Percentiles rank a stretch among this genome's conserved stretches.
Conservation (phyloP, 1,284 basidiomycete genomes). For the Chalciporus sp. region DNA sequence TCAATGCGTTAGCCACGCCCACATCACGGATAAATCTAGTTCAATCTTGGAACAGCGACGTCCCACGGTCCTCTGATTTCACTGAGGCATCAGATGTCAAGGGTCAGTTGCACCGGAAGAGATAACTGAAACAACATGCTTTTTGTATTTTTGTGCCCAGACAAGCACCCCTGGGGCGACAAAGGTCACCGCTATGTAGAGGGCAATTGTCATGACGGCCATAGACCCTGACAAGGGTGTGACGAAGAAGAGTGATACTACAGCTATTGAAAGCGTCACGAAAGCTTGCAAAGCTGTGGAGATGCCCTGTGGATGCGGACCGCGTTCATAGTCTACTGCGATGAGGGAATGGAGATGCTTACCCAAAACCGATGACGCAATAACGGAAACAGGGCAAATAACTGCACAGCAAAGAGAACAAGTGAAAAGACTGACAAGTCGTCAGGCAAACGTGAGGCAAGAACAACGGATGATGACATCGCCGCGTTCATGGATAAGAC, state of each 20-base stretch:
- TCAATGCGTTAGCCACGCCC: constrained; percentile 30
- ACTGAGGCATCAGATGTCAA: constrained; percentile 31
- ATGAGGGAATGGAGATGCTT: constrained; percentile 28
- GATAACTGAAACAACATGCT: constrained; percentile 47
- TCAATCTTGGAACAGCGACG: constrained; percentile 57
- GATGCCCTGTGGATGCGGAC: constrained; percentile 42
- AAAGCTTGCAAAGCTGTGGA: constrained; percentile 46
- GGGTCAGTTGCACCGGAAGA: constrained; percentile 27
- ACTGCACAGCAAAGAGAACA: constrained; percentile 82
- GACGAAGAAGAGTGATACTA: constrained; percentile 53
- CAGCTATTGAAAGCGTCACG: constrained; percentile 53
- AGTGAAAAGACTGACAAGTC: constrained; percentile 91
- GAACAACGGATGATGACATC: constrained; percentile 90
- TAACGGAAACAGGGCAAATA: constrained; percentile 86
- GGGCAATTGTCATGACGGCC: constrained; percentile 50
- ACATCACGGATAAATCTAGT: constrained; percentile 37
- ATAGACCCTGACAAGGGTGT: constrained; percentile 54
- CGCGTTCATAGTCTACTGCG: constrained; percentile 21
- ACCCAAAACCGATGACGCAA: constrained; percentile 82
- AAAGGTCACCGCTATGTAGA: constrained; percentile 64
- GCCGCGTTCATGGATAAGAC: constrained; percentile 95
- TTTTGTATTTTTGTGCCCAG: constrained; percentile 85
- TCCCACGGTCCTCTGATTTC: constrained; percentile 57
- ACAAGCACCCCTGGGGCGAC: constrained; percentile 71
- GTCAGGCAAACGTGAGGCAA: constrained; percentile 86